These are phyloP conservation scores for Globisporangium cystogenes DNA, from an alignment of 352 stramenopile genomes.

Conservation along the genomic window DNA sequence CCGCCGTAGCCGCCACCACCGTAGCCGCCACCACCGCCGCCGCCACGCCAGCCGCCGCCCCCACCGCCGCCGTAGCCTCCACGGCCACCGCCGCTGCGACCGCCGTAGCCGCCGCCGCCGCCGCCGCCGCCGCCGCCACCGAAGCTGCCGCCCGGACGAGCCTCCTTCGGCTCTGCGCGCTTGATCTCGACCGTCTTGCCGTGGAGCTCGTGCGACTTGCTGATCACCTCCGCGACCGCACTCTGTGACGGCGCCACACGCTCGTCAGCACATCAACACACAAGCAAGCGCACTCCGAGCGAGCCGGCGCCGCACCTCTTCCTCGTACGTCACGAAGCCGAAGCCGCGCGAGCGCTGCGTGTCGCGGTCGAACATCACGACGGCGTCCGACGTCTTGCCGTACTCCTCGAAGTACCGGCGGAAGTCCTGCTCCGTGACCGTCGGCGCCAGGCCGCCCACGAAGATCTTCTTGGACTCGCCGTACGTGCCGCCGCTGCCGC, in stretches of 20 bases:
- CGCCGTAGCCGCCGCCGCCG: too few species aligned
- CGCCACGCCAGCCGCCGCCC: conserved; percentile 11
- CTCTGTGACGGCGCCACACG: conserved; percentile 18
- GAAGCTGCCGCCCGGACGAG: conserved; percentile 27
- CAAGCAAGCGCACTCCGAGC: too few species aligned
- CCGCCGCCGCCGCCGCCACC: conserved; percentile 21
- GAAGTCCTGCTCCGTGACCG: conserved; percentile 89
- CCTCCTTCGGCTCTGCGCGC: conserved; percentile 77
- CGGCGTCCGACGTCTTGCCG: conserved; percentile 86
- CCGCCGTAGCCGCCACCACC: conserved; percentile 14
- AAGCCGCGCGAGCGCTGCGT: conserved; percentile 90
- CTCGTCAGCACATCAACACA: not conserved
- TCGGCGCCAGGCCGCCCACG: conserved; percentile 83
- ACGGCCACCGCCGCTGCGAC: conserved; percentile 17
- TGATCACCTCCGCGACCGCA: conserved; percentile 86
- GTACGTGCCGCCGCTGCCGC: conserved; percentile 21
- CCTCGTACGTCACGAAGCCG: conserved; percentile 92
- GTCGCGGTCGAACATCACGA: conserved; percentile 93
- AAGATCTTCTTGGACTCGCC: conserved; percentile 92
- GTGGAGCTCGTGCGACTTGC: conserved; percentile 87
- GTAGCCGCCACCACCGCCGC: conserved; percentile 13
- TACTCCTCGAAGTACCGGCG: conserved; percentile 90
- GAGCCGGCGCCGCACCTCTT: conserved; percentile 58
- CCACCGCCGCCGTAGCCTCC: conserved; percentile 14
- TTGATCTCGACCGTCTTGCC: conserved; percentile 91